A percentile compares a stretch with the other conserved stretches of the same genome.
Conservation (phyloP, 805 yeast species). For the Jamesozyma piceae region DNA sequence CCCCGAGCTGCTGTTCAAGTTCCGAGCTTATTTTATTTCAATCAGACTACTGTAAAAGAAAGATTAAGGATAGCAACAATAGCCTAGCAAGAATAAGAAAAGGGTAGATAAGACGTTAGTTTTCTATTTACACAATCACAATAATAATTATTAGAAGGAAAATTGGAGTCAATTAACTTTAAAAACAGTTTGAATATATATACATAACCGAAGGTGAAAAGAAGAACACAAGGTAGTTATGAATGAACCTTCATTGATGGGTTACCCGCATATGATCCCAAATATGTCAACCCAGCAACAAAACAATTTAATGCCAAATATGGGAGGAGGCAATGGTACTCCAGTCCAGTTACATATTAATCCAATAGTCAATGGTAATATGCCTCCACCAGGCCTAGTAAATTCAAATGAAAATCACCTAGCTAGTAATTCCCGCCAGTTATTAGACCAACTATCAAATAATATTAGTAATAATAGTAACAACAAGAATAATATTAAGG, state of each 20-base stretch:
- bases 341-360: conserved; percentile 9
- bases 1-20: too few relatives aligned
- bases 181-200: too few relatives aligned
- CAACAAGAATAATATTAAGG: conserved; percentile 1
- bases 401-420: conserved; percentile 21
- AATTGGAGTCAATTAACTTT: too few relatives aligned
- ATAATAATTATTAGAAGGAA: too few relatives aligned
- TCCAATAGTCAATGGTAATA: conserved; percentile 5
- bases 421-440: conserved; percentile 28
- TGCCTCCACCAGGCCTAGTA: conserved; percentile 24
- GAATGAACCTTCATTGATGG: conserved; percentile 24
- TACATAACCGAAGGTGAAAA: too few relatives aligned
- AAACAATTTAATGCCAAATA: neutral
- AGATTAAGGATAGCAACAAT: too few relatives aligned
- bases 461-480: conserved; percentile 3
- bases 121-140: too few relatives aligned
- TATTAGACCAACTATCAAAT: conserved; percentile 14
- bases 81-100: too few relatives aligned
- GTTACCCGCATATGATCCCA: conserved; percentile 19
- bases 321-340: conserved; percentile 8
- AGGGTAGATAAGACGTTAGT: too few relatives aligned
- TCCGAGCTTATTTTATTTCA: too few relatives aligned
- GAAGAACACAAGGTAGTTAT: too few relatives aligned
- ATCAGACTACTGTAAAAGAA: too few relatives aligned
- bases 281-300: conserved; percentile 3